Evolutionary conservation across 2,329 filamentous ascomycete species (phyloP).

Genomic region (Fusarium palustre): DNA sequence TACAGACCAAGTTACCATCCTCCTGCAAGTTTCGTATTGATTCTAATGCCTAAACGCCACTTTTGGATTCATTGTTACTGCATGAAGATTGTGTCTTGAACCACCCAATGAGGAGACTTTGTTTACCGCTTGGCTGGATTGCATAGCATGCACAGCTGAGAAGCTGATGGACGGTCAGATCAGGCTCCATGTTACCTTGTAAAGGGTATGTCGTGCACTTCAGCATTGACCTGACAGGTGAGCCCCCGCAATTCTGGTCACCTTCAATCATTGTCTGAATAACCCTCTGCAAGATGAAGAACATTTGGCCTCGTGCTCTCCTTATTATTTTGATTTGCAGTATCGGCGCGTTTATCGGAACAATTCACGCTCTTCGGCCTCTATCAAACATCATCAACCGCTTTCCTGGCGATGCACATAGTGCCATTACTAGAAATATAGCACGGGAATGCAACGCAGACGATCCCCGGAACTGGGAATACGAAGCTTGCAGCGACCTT

Average conservation of each 20-base stretch:
- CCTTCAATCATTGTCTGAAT: too few relatives aligned
- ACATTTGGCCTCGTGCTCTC: not conserved
- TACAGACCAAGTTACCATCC: not conserved
- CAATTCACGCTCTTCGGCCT: not conserved
- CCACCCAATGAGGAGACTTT: not conserved
- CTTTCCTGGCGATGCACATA: not conserved
- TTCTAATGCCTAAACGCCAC: too few relatives aligned
- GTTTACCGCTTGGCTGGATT: not conserved
- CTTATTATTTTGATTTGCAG: not conserved
- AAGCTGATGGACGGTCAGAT: not conserved
- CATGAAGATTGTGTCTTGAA: too few relatives aligned
- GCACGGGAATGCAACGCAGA: not conserved
- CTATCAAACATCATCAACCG: not conserved
- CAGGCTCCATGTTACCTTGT: not conserved
- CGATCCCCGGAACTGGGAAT: not conserved
- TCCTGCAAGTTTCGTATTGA: too few relatives aligned
- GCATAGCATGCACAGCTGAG: not conserved
- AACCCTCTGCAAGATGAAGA: not conserved
- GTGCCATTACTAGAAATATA: fast-evolving
- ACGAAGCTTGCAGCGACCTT: not conserved
- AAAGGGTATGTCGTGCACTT: too few relatives aligned
- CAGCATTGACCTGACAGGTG: too few relatives aligned
- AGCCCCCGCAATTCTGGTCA: too few relatives aligned
- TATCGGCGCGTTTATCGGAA: not conserved
- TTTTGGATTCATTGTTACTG: not conserved